Percentiles rank a stretch among this genome's conserved stretches.
phyloP scores from a whole-genome alignment of 257 asterid genomes.

The Nemophila menziesii region DNA sequence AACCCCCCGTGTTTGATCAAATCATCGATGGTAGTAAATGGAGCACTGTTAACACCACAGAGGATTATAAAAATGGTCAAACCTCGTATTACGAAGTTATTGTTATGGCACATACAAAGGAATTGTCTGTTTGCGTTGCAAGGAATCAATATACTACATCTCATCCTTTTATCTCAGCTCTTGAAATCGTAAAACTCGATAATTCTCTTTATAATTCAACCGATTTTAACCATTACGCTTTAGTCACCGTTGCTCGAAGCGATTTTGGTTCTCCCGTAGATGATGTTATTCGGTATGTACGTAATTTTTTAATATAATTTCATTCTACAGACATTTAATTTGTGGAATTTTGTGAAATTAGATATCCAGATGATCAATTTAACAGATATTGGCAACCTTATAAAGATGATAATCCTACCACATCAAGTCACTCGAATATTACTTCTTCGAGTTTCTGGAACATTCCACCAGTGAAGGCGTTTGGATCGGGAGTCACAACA shows the following conservation, averaged over 20 bases:
- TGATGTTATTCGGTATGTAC: conserved; percentile 39
- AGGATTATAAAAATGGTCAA: conserved; percentile 44
- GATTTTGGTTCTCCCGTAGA: conserved; percentile 47
- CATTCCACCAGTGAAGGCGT: conserved; percentile 53
- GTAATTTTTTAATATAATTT: no score
- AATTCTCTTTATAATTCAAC: conserved; percentile 59
- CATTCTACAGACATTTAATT: no score
- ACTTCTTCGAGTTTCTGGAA: conserved; percentile 52
- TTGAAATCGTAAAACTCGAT: conserved; percentile 46
- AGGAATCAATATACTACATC: conserved; percentile 45
- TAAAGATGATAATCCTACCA: conserved; percentile 35
- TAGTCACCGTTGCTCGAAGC: conserved; percentile 51
- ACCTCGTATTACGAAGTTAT: conserved; percentile 64
- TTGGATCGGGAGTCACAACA: conserved; percentile 54
- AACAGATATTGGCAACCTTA: conserved; percentile 66
- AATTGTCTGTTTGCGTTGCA: conserved; percentile 56
- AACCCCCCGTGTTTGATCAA: conserved; percentile 85
- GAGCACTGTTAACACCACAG: conserved; percentile 65
- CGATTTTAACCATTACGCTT: conserved; percentile 31
- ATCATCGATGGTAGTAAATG: conserved; percentile 74
- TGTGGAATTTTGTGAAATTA: conserved; percentile 26
- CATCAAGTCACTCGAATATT: conserved; percentile 40
- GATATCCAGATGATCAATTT: conserved; percentile 72
- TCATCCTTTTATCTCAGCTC: conserved; percentile 64
- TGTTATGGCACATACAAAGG: conserved; percentile 41